Base-by-base conservation (phyloP, 345 rosid genomes). In the Raphanus sativus region DNA sequence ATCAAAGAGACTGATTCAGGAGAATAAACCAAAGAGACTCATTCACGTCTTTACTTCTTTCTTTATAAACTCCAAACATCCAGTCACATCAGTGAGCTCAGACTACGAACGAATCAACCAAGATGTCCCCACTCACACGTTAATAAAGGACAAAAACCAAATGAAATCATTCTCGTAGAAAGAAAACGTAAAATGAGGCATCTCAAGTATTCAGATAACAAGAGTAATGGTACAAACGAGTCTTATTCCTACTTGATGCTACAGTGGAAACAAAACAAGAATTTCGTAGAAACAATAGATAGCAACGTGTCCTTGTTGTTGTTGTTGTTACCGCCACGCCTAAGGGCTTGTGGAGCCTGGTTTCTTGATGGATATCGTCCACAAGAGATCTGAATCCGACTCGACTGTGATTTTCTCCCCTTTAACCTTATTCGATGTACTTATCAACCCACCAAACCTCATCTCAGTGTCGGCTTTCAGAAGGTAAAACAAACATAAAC, bases 291-390 rank as follows among this genome's bases (percentile, higher is more conserved):
- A 16, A n/a, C n/a, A n/a, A n/a, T n/a, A n/a, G n/a, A 9, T 34
- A 36, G 26, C 16, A 40, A 40, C 45, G 13, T 25, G 74, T 60
- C 69, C 30, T 65, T 12, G 36, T 16, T 56, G 25, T 56, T 42
- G 65, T 62, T 52, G 21, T n/a, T n/a, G n/a, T n/a, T n/a, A n/a
- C 15, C 13, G 36, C 30, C 68, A 66, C 0, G 24, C 64, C 59
- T 71, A 56, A 15, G 36, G 76, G 32, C 66, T 17, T 56, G 67
- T 63, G 17, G 62, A 25, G 13, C 29, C 36, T 7, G 5, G 34
- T 71, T 84, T 85, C 77, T 86, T 91, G 24, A 96, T 86, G 70
- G 97, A 86, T 65, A 96, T 91, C 0, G 99, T 96, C 99, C 98
- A 96, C 8, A 96, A 87, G 81, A 96, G 92, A 86, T 96, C 95